Evolutionary conservation across 495 filamentous ascomycete species (phyloP).

Genomic region (Penicillium taxi): DNA sequence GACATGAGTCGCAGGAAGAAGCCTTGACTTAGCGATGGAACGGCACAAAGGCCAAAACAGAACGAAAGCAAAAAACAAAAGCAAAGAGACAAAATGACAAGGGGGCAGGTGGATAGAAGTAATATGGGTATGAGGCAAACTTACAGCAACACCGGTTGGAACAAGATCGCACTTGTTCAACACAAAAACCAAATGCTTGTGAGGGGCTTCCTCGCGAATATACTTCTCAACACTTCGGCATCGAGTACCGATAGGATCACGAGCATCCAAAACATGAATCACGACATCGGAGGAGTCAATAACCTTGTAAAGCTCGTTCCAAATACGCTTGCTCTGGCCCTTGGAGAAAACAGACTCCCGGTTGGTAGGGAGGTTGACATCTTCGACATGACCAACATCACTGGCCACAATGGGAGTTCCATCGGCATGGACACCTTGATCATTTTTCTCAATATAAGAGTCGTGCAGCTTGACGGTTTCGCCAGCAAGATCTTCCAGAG

Average conservation of each 20-base stretch:
- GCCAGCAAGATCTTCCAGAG: conserved; percentile 72
- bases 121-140: conserved; percentile 34
- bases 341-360: conserved; percentile 88
- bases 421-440: conserved; percentile 62
- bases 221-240: conserved; percentile 91
- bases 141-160: conserved; percentile 89
- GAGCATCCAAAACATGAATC: conserved; percentile 87
- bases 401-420: conserved; percentile 51
- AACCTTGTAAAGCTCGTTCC: conserved; percentile 98
- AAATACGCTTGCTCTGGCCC: conserved; percentile 89
- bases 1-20: conserved; percentile 50
- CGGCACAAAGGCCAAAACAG: conserved; percentile 13
- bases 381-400: conserved; percentile 44
- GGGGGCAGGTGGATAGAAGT: conserved; percentile 6
- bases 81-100: conserved; percentile 8
- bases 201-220: conserved; percentile 82
- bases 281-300: conserved; percentile 95
- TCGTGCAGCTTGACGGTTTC: conserved; percentile 71
- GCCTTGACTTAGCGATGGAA: conserved; percentile 95
- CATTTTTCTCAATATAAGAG: conserved; percentile 65
- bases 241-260: conserved; percentile 83
- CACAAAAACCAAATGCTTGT: conserved; percentile 89
- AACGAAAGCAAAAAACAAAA: conserved; percentile 12
- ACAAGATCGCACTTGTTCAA: conserved; percentile 95
- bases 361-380: conserved; percentile 55